Evolutionary conservation across 2,329 filamentous ascomycete species (phyloP).

Genomic region (Colletotrichum sp.): DNA sequence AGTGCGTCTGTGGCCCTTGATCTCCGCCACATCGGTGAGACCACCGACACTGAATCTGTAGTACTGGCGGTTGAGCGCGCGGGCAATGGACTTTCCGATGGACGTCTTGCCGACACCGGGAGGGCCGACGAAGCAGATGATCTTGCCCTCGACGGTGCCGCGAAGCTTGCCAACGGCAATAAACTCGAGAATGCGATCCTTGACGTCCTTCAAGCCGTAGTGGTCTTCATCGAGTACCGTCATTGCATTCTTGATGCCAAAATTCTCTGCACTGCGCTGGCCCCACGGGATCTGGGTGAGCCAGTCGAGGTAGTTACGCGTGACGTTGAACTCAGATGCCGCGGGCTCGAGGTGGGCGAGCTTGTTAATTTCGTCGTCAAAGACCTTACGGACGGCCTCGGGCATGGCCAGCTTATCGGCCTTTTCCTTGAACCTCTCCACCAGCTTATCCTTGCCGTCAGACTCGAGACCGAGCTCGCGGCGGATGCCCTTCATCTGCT

Average conservation of each 20-base stretch:
- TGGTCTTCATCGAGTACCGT: conserved; percentile 94
- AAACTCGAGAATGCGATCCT: conserved; percentile 97
- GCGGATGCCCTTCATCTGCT: conserved; percentile 99
- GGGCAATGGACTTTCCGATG: conserved; percentile 97
- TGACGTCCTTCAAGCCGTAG: conserved; percentile 96
- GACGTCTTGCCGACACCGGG: conserved; percentile 98
- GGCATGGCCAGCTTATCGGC: conserved; percentile 94
- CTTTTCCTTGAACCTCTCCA: conserved; percentile 98
- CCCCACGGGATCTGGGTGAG: conserved; percentile 98
- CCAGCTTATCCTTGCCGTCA: conserved; percentile 96
- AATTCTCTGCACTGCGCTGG: conserved; percentile 93
- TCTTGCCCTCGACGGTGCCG: conserved; percentile 97
- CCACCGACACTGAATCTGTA: conserved; percentile 98
- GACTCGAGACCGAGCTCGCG: conserved; percentile 95
- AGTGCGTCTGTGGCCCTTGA: conserved; percentile 95
- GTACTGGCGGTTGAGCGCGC: conserved; percentile 93
- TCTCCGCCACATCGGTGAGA: conserved; percentile 95
- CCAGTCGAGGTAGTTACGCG: conserved; percentile 98
- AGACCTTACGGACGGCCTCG: conserved; percentile 94
- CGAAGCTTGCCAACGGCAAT: conserved; percentile 97
- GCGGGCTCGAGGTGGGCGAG: conserved; percentile 93
- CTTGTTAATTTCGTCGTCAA: conserved; percentile 98
- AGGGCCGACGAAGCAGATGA: conserved; percentile 95
- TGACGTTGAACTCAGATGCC: conserved; percentile 98
- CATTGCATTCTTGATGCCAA: conserved; percentile 90